These are phyloP conservation scores for Globisporangium paddicum DNA, from an alignment of 352 stramenopile species.

Conservation along the genomic window DNA sequence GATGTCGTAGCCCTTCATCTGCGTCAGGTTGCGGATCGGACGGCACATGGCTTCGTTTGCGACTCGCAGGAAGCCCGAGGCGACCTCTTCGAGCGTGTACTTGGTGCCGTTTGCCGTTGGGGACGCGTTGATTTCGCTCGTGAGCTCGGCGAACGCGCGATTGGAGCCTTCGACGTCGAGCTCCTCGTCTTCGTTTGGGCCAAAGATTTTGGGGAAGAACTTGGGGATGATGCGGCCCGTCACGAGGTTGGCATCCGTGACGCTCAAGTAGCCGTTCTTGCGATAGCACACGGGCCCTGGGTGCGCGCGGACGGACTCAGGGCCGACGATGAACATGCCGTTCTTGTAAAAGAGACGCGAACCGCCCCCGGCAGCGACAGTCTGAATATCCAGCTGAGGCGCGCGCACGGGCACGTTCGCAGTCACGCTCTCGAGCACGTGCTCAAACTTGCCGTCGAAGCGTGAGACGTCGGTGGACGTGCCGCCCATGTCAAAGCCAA, in stretches of 20 bases:
- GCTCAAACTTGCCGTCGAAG: constrained; percentile 96
- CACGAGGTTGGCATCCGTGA: constrained; percentile 99
- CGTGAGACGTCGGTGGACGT: constrained; percentile 98
- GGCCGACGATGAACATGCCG: constrained; percentile 97
- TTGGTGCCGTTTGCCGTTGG: constrained; percentile 42
- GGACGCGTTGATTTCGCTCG: constrained; percentile 82
- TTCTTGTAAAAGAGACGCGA: constrained; percentile 96
- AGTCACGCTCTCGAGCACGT: constrained; percentile 98
- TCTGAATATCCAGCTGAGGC: constrained; percentile 99
- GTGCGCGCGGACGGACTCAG: constrained; percentile 95
- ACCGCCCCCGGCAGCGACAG: constrained; percentile 96
- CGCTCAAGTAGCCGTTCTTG: constrained; percentile 94
- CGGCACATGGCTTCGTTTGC: constrained; percentile 99
- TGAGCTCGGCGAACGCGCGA: constrained; percentile 90
- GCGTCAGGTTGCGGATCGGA: constrained; percentile 98
- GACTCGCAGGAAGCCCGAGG: constrained; percentile 97
- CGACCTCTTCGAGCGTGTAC: constrained; percentile 93
- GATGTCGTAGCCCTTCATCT: constrained; percentile 98
- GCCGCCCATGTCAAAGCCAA: constrained; percentile 99
- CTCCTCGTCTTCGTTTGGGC: constrained; percentile 95
- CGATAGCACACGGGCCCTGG: constrained; percentile 97
- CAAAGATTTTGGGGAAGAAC: constrained; percentile 99
- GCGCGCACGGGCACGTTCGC: constrained; percentile 97
- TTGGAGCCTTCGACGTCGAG: constrained; percentile 94
- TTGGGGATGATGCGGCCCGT: constrained; percentile 95